Evolutionary conservation across 2,329 filamentous ascomycete species (phyloP).

Genomic region (Verticillium klebahnii): DNA sequence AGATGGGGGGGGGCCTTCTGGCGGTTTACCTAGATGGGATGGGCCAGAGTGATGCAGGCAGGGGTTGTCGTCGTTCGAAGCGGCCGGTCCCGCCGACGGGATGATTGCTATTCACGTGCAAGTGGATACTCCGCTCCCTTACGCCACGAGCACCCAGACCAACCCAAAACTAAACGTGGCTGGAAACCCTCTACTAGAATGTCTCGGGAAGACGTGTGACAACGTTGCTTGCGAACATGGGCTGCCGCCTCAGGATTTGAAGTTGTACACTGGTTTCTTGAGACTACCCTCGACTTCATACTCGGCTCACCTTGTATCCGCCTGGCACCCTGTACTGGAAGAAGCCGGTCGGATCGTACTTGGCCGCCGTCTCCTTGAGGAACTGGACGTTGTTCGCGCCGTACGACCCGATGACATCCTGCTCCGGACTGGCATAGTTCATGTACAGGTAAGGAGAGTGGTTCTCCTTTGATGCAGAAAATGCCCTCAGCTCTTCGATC

Average conservation of each 20-base stretch:
- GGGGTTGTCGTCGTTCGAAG: not conserved
- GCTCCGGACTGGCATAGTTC: constrained; percentile 7
- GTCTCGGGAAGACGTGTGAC: too few relatives aligned
- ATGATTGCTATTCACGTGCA: not conserved
- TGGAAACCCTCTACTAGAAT: too few relatives aligned
- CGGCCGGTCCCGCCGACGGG: not conserved
- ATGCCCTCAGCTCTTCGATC: constrained; percentile 1
- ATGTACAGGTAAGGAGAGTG: constrained; percentile 7
- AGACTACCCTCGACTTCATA: not conserved
- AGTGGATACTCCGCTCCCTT: not conserved
- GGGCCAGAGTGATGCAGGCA: not conserved
- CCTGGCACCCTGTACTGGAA: constrained; percentile 6
- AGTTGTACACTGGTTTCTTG: too few relatives aligned
- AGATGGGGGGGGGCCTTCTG: not conserved
- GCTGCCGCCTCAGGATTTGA: too few relatives aligned
- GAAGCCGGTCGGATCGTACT: constrained; percentile 20
- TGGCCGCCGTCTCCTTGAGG: constrained; percentile 1
- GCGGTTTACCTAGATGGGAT: not conserved
- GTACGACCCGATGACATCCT: constrained; percentile 4
- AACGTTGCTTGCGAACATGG: too few relatives aligned
- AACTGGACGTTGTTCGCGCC: constrained; percentile 3
- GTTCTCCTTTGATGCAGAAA: constrained; percentile 1
- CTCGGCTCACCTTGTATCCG: constrained; percentile 1
- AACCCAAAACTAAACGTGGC: too few relatives aligned
- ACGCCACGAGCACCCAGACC: not conserved